phyloP scores from a whole-genome alignment of 345 rosid genomes.

The Cardiospermum halicacabum region DNA sequence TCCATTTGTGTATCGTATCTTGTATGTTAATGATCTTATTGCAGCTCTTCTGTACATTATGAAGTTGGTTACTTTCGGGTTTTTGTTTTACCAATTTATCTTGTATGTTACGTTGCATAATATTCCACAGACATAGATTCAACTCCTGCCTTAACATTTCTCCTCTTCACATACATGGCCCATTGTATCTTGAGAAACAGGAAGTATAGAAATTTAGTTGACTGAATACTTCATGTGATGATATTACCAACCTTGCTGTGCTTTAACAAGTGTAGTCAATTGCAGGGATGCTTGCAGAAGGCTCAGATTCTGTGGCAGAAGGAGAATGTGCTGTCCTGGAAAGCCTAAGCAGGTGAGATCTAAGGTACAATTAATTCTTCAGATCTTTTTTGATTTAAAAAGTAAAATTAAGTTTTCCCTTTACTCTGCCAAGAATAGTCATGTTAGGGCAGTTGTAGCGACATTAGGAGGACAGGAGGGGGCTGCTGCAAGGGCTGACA shows the following conservation, averaged over 20 bases:
- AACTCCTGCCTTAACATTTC: not conserved
- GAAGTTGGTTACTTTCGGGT: not conserved
- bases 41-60: not conserved
- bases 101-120: not conserved
- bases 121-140: not conserved
- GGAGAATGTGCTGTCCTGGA: conserved; percentile 63
- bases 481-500: conserved; percentile 53
- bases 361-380: conserved; percentile 4
- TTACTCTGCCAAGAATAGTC: conserved; percentile 42
- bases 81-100: not conserved
- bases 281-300: conserved; percentile 75
- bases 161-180: not conserved
- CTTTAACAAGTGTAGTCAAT: conserved; percentile 30
- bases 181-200: not conserved
- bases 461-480: conserved; percentile 81
- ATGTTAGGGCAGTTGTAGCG: conserved; percentile 80
- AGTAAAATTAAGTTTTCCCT: not conserved
- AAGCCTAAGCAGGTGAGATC: conserved; percentile 72
- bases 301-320: conserved; percentile 55
- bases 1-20: not conserved
- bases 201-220: not conserved
- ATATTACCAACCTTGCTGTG: conserved; percentile 20
- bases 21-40: not conserved
- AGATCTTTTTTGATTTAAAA: not conserved
- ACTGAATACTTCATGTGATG: conserved; percentile 7